A percentile compares a stretch with the other conserved stretches of the same genome.
Conservation (phyloP, 305 asterid genomes). For the Euphrasia arctica region DNA sequence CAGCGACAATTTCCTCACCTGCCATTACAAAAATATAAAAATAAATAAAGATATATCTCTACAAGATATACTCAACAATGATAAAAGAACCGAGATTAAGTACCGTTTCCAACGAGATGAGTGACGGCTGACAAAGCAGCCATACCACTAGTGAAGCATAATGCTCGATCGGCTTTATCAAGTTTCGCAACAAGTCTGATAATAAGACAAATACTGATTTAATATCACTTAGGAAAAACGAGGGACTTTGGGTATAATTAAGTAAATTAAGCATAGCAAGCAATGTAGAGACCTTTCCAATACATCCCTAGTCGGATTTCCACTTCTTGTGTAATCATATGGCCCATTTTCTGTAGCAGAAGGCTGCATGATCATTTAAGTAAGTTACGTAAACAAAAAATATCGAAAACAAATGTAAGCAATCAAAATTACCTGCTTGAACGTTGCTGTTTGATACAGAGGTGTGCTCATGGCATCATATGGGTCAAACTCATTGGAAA, state of each 20-base stretch:
- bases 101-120: conserved; percentile 77
- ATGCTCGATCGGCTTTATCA: conserved; percentile 82
- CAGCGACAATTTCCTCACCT: conserved; percentile 91
- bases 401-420: background rate
- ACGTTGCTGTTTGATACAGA: conserved; percentile 93
- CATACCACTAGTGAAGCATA: conserved; percentile 96
- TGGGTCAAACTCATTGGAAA: conserved; percentile 83
- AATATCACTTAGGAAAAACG: conserved; percentile 16
- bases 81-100: background rate
- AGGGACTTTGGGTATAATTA: conserved; percentile 3
- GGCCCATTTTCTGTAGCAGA: conserved; percentile 72
- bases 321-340: conserved; percentile 92
- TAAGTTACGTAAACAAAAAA: background rate
- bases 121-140: conserved; percentile 87
- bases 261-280: conserved; percentile 22
- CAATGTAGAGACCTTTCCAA: conserved; percentile 60
- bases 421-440: conserved; percentile 67
- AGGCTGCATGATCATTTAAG: conserved; percentile 52
- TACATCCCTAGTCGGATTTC: conserved; percentile 90
- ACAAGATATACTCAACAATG: background rate
- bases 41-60: no score
- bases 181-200: conserved; percentile 83
- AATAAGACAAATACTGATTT: conserved; percentile 21
- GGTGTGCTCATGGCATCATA: conserved; percentile 84
- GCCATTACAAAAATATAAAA: conserved; percentile 12